Base-by-base conservation (phyloP, 129 eudicot genomes). In the Chrysanthemum makinoi region DNA sequence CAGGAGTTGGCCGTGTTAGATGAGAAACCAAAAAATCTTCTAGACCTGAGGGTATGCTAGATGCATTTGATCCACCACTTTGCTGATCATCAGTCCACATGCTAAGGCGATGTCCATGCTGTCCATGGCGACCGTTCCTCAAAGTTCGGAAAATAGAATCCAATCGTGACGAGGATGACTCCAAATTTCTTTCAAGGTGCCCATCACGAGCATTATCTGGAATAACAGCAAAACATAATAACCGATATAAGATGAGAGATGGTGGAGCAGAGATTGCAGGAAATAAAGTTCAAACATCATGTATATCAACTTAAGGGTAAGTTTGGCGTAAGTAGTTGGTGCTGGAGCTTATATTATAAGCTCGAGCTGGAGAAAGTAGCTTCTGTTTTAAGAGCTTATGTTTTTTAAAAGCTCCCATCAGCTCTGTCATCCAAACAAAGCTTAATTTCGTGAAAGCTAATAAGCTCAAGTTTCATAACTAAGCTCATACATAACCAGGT, bases 61-160 rank as follows among this genome's bases (percentile, higher is more conserved):
- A 83, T 22, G 93, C 66, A 75, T 72, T 89, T 62, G 98, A 80
- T 79, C 92, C 96, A 76, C 84, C 89, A 70, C 54, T 83, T 73
- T 83, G 95, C 48, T 81, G 95, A 83, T 81, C 96, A 77, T 84
- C 90, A 47, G 84, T 72, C 98, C 95, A 94, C 86, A 94, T 75
- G 79, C 80, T 87, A 18, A 87, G 84, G 44, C 98, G 80, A 28
- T 93, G 85, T 55, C 96, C 95, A 65, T 87, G 95, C 47, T 92
- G 95, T 70, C 98, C 96, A 68, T 89, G 93, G 35, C 97, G 95
- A 28, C 97, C 96, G 76, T 81, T 87, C 20, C 98, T 84, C 59
- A 90, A 81, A 18, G 98, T 85, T 15, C 96, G 88, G 74, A 89
- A 94, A 28, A 94, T 72, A 10, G 96, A 83, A 69, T 89, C 91